phyloP scores from a whole-genome alignment of 2,329 filamentous ascomycete species.

The Metarhizium robertsii region DNA sequence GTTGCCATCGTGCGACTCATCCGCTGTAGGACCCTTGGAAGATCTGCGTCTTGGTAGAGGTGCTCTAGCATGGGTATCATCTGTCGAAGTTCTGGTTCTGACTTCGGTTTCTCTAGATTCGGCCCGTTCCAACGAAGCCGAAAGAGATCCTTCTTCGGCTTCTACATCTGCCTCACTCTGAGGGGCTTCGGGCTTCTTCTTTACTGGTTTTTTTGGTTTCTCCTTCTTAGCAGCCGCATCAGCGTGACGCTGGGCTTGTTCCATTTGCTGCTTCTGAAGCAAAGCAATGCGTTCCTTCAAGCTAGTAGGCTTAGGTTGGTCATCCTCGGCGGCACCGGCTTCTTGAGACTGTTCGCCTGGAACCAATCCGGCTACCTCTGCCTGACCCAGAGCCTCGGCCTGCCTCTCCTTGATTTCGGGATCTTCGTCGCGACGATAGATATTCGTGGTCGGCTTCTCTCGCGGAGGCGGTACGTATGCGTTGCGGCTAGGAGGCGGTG shows the following conservation, averaged over 20 bases:
- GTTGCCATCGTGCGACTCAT: conserved; percentile 47
- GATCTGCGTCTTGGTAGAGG: conserved; percentile 42
- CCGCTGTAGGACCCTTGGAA: conserved; percentile 33
- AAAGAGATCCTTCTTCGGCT: conserved; percentile 19
- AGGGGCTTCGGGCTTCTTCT: conserved; percentile 49
- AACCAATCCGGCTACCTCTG: conserved; percentile 58
- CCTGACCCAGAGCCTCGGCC: conserved; percentile 55
- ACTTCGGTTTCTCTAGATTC: conserved; percentile 37
- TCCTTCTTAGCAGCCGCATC: conserved; percentile 74
- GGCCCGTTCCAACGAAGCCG: conserved; percentile 31
- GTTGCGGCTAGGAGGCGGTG: conserved; percentile 86
- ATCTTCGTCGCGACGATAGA: conserved; percentile 84
- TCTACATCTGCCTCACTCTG: conserved; percentile 20
- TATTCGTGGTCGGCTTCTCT: conserved; percentile 60
- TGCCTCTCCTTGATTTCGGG: conserved; percentile 59
- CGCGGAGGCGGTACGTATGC: conserved; percentile 74
- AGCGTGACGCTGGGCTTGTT: conserved; percentile 75
- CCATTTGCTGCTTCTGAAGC: conserved; percentile 86
- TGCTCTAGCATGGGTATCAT: conserved; percentile 27
- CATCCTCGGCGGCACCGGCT: conserved; percentile 49
- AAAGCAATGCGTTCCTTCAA: conserved; percentile 93
- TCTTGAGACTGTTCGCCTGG: conserved; percentile 33
- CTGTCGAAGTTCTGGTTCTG: conserved; percentile 42
- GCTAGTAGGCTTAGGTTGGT: conserved; percentile 84
- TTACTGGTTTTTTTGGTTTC: conserved; percentile 69